Base-by-base conservation (phyloP, 2,329 filamentous ascomycete genomes). In the Fusarium ramigenum region DNA sequence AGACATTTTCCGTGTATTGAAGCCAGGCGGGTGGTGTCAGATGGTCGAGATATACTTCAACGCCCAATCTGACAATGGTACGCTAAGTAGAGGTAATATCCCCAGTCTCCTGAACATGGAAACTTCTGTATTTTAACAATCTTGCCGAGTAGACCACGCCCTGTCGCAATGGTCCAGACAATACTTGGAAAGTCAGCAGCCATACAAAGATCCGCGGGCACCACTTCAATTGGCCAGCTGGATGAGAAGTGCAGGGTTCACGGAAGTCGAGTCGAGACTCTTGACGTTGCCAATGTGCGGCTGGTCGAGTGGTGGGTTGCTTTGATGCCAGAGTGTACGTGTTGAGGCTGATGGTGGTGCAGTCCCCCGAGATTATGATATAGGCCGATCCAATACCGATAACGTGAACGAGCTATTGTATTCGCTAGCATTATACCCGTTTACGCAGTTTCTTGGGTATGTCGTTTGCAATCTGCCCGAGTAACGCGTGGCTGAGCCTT, bases 31-130 rank as follows among this genome's bases (percentile, higher is more conserved):
- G 3, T 97, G 94, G 94, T 88, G 93, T 66, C 94, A 97, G 79
- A 91, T 97, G 87, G 89, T 93, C n/a, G 95, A 97, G 79, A 89
- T 95, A 76, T 94, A 97, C 78, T 92, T 92, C 80, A 94, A 94
- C 73, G 91, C 93, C 32, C 95, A 97, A 80, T 97, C 94, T 2
- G 91, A 96, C 75, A 97, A 93, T 77, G 94, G 94, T 9, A 90
- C 89, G n/a, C 83, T 96, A 75, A 91, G 89, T 16, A 87, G 91
- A 57, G 86, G 90, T 87, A 78, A 80, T 86, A 53, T 25, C 40
- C 10, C 15, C 7, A 47, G 16, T 23, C 21, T 46, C 25, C 12
- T 9, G 3, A 15, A 37, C 43, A 23, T 14, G 19, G 18, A 42
- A 43, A 8, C 10, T 10, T 16, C 32, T 59, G 65, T 78, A 36